Evolutionary conservation across 768 basidiomycete species (phyloP), one percentile per base, ranked within the genome.

Genomic region (Nidularia sp.): DNA sequence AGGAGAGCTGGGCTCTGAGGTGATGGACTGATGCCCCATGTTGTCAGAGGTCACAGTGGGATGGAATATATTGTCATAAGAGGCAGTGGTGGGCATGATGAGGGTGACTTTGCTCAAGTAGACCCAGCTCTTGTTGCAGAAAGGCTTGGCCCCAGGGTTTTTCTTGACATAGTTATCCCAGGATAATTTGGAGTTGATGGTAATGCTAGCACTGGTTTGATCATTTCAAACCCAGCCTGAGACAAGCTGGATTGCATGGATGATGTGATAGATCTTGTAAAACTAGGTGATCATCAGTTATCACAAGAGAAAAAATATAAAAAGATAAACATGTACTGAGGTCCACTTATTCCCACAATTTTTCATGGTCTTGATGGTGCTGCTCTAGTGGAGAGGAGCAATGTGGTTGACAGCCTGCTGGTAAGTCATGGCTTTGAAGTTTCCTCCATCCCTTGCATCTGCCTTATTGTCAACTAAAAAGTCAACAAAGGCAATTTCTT

Each of bases 41-140:
- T 18, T 18, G 18, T 18, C 32, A 22, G 52, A 13, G 22, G 41
- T n/a, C 33, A 42, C 3, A 22, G 36, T 15, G 22, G 53, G 48
- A 47, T 50, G 49, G 54, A 53, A 56, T 34, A 58, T 52, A 49
- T 56, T 34, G 4, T 31, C 46, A 33, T 55, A 15, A 42, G 46
- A 6, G 31, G 53, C 48, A 31, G 39, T 13, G 18, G 48, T 31
- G 0, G 60, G 59, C 53, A 59, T 55, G 2, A 62, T 13, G 6
- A 61, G 12, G 31, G 52, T 49, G 4, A 2, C 5, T 6, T 60
- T 43, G 33, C 62, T 52, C 1, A 25, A 15, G 36, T 39, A 15
- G 15, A 15, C 10, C 63, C 60, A 66, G 0, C 63, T 63, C 34
- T 57, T 52, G 55, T 64, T 64, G 0, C 53, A 13, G 50, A 66